Evolutionary conservation across 495 filamentous ascomycete genomes (phyloP).

Genomic region (Aspergillus coremiiformis): DNA sequence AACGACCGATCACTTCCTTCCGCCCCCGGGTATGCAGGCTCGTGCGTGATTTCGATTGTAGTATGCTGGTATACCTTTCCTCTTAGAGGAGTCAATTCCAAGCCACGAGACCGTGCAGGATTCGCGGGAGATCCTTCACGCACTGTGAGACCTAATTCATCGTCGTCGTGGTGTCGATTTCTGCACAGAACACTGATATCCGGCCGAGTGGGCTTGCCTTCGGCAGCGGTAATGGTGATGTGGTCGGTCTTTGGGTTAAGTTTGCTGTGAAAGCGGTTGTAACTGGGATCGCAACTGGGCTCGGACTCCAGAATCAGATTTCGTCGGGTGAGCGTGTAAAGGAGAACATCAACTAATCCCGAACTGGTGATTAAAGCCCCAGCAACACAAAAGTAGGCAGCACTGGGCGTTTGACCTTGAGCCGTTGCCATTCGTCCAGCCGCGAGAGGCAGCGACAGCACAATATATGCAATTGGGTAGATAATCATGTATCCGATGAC

Average conservation of each 20-base stretch:
- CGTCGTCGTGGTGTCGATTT: constrained; percentile 12
- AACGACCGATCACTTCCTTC: constrained; percentile 29
- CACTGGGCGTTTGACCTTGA: constrained; percentile 43
- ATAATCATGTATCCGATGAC: constrained; percentile 64
- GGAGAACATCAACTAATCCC: constrained; percentile 64
- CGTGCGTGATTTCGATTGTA: constrained; percentile 38
- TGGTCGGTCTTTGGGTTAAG: constrained; percentile 27
- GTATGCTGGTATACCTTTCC: constrained; percentile 43
- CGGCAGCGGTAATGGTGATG: constrained; percentile 27
- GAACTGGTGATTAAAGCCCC: constrained; percentile 68
- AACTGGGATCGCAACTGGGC: constrained; percentile 31
- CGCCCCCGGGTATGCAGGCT: constrained; percentile 27
- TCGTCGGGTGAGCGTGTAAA: constrained; percentile 64
- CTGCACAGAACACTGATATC: constrained; percentile 22
- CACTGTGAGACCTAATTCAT: constrained; percentile 9
- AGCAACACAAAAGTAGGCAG: constrained; percentile 58
- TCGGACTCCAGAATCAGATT: constrained; percentile 40
- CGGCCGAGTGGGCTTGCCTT: constrained; percentile 20
- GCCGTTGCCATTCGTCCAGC: constrained; percentile 60
- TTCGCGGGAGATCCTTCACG: constrained; percentile 36
- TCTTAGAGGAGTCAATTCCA: constrained; percentile 31
- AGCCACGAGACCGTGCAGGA: constrained; percentile 24
- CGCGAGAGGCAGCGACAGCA: constrained; percentile 65
- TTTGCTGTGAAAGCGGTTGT: constrained; percentile 31
- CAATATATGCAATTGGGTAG: constrained; percentile 66